These are phyloP conservation scores for Penicillium hordei DNA, from an alignment of 2,329 filamentous ascomycete species.

Conservation along the genomic window DNA sequence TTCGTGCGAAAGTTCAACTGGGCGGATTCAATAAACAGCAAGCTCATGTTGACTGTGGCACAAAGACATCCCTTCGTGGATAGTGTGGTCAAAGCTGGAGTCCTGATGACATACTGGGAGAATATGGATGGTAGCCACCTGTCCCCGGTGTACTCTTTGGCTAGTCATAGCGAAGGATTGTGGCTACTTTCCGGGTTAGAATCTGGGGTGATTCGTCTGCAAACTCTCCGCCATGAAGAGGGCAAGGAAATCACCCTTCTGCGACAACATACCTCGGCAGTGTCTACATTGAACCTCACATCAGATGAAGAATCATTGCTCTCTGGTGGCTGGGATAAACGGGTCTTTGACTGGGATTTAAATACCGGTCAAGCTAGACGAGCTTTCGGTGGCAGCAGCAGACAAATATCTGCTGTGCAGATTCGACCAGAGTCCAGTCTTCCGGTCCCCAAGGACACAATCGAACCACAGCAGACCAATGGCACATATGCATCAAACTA, in stretches of 20 bases:
- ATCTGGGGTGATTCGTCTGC: slow-evolving; percentile 87
- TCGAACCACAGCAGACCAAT: slow-evolving; percentile 52
- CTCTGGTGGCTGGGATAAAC: slow-evolving; percentile 96
- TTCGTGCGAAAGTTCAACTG: slow-evolving; percentile 98
- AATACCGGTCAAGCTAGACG: slow-evolving; percentile 78
- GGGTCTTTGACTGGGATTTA: slow-evolving; percentile 89
- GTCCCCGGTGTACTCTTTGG: slow-evolving; percentile 93
- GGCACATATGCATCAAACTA: slow-evolving; percentile 79
- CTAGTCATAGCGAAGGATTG: slow-evolving; percentile 82
- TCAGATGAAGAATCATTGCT: slow-evolving; percentile 83
- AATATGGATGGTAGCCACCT: slow-evolving; percentile 76
- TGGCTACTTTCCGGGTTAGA: slow-evolving; percentile 92
- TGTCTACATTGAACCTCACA: slow-evolving; percentile 79
- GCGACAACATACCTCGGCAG: slow-evolving; percentile 82
- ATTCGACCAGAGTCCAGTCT: slow-evolving; percentile 73
- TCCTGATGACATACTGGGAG: slow-evolving; percentile 96
- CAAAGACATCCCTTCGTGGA: slow-evolving; percentile 97
- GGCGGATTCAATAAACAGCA: slow-evolving; percentile 90
- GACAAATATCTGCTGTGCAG: slow-evolving; percentile 87
- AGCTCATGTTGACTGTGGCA: slow-evolving; percentile 87
- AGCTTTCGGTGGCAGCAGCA: slow-evolving; percentile 71
- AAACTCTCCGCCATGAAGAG: slow-evolving; percentile 91
- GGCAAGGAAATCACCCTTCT: slow-evolving; percentile 83
- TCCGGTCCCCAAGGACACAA: slow-evolving; percentile 71
- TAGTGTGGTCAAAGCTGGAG: slow-evolving; percentile 91